Conservation (phyloP, 2,329 filamentous ascomycete species). For the Penicillium sp. region DNA sequence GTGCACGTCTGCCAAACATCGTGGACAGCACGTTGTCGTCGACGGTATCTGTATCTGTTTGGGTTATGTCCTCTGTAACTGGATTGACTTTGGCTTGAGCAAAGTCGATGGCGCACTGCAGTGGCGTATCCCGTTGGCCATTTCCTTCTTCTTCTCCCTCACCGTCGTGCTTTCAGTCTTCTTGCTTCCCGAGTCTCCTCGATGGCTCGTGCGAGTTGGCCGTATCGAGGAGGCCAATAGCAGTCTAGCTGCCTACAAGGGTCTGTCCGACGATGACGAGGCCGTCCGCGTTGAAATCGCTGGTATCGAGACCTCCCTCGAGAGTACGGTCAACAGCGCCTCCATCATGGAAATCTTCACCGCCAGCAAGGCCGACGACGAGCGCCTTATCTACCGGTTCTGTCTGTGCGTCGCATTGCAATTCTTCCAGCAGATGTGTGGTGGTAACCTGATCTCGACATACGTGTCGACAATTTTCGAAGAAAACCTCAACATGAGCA, state of each 20-base stretch:
- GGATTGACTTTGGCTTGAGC: slow-evolving; percentile 28
- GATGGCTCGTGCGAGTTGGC: slow-evolving; percentile 28
- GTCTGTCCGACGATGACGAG: slow-evolving; percentile 38
- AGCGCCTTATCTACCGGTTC: slow-evolving; percentile 18
- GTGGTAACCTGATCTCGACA: slow-evolving; percentile 18
- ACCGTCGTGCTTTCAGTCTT: slow-evolving; percentile 18
- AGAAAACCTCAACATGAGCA: slow-evolving; percentile 17
- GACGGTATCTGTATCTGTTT: slow-evolving; percentile 40
- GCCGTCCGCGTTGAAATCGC: slow-evolving; percentile 38
- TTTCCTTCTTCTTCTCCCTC: slow-evolving; percentile 21
- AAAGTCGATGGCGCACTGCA: slow-evolving; percentile 14
- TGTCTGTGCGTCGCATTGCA: slow-evolving; percentile 15
- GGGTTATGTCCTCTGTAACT: slow-evolving; percentile 20
- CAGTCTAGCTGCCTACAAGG: slow-evolving; percentile 29
- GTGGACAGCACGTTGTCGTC: slow-evolving; percentile 44
- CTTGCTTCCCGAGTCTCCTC: slow-evolving; percentile 20
- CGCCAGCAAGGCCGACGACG: slow-evolving; percentile 41
- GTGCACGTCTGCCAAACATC: slow-evolving; percentile 40
- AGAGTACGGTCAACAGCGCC: slow-evolving; percentile 33
- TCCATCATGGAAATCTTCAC: slow-evolving; percentile 49
- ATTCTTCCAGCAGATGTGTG: slow-evolving; percentile 21
- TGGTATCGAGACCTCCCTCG: slow-evolving; percentile 43
- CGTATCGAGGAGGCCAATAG: slow-evolving; percentile 30
- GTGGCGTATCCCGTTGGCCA: slow-evolving; percentile 19
- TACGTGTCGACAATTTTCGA: slow-evolving; percentile 20